phyloP scores from a whole-genome alignment of 495 filamentous ascomycete species.

The Penicillium cinerascens region DNA sequence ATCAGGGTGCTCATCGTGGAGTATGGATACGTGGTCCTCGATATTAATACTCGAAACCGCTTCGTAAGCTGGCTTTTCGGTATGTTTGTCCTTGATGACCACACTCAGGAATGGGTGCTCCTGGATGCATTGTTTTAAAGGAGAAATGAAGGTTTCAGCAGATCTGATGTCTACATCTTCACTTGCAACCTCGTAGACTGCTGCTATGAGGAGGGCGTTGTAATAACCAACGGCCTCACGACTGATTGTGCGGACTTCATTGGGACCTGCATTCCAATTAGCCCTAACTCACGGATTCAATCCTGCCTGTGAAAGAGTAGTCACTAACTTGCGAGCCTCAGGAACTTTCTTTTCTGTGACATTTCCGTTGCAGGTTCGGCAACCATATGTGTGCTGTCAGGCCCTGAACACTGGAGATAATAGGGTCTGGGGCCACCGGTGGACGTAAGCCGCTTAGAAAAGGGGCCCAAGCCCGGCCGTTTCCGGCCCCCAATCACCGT shows the following conservation, averaged over 20 bases:
- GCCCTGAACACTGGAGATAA: neutral
- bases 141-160: conserved; percentile 8
- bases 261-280: conserved; percentile 18
- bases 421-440: no score
- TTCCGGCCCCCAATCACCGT: neutral
- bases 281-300: neutral
- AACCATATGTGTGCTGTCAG: neutral
- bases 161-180: conserved; percentile 7
- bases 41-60: conserved; percentile 8
- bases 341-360: neutral
- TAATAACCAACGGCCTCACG: conserved; percentile 25
- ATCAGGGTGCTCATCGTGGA: neutral
- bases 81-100: conserved; percentile 19
- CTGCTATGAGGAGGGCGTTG: conserved; percentile 21
- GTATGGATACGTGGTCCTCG: neutral
- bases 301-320: neutral
- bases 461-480: neutral
- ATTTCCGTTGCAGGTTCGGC: neutral
- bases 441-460: neutral
- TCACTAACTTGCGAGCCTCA: neutral
- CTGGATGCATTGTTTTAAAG: conserved; percentile 15
- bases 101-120: conserved; percentile 17
- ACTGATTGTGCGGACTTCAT: conserved; percentile 27
- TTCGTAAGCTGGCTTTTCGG: conserved; percentile 19
- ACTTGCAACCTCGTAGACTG: conserved; percentile 18